Base-by-base conservation (phyloP, 2,329 filamentous ascomycete species). In the Drechslerella dactyloides region DNA sequence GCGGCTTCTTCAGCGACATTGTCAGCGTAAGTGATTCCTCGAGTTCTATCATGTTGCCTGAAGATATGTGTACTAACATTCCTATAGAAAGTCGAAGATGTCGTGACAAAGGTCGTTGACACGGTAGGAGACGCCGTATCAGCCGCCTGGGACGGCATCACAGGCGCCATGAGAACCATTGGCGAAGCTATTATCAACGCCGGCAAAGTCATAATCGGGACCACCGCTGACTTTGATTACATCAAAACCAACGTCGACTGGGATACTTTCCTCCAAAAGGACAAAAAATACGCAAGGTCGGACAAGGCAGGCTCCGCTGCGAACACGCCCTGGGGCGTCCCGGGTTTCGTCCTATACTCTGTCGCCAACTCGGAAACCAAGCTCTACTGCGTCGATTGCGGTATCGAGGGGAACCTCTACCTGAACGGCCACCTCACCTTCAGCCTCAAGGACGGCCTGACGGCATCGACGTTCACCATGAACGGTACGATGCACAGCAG, bases 401-500 rank as follows among this genome's bases (percentile, higher is more conserved):
- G 66, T 52, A 35, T 64, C 19, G 19, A 55, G 40, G 66, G 59
- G 35, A 58, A 64, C 17, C 54, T 70, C 27, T 55, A 63, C 15
- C 50, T 70, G 17, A 70, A 63, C 10, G 66, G 66, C 10, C 59
- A 70, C 44, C n/a, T 70, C 5, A 60, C 15, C 6, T 70, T 70
- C 30, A 70, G 66, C 30, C 55, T 70, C 3, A 63, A 64, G 19
- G 54, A 64, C 35, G 66, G 66, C 5, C 24, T 70, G 23, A 64
- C 64, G 19, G 54, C 66, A 19, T 59, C 66, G n/a, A 55, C 66
- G 1, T 70, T 70, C 42, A 70, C 60, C 15, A 64, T 70, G 53
- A 70, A 70, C 30, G 66, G 66, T 40, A 70, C 59, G 2, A 64
- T 70, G 59, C 59, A 56, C 8, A 60, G 59, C 13, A 70, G 63